phyloP scores from a whole-genome alignment of 495 filamentous ascomycete species.

The Aspergillus nidulans region DNA sequence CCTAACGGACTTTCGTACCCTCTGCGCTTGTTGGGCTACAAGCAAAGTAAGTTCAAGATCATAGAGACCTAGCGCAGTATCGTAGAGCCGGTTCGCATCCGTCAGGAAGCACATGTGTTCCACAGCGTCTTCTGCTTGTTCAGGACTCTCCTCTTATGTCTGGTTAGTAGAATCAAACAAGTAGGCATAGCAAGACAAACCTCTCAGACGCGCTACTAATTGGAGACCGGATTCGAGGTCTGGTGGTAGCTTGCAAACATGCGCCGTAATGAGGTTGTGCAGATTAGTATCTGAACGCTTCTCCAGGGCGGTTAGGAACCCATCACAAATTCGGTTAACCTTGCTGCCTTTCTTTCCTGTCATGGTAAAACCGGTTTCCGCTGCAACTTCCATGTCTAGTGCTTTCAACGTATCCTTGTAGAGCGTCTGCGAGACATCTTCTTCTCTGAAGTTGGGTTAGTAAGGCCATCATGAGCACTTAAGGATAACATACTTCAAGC shows the following conservation, averaged over 20 bases:
- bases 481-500: slow-evolving; percentile 59
- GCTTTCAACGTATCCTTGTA: slow-evolving; percentile 73
- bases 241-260: slow-evolving; percentile 88
- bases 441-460: slow-evolving; percentile 54
- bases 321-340: slow-evolving; percentile 85
- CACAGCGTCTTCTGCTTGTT: slow-evolving; percentile 75
- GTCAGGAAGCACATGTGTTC: slow-evolving; percentile 97
- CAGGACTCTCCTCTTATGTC: slow-evolving; percentile 49
- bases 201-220: slow-evolving; percentile 71
- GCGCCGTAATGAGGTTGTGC: slow-evolving; percentile 89
- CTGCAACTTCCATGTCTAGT: slow-evolving; percentile 18
- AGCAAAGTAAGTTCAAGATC: slow-evolving; percentile 84
- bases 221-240: slow-evolving; percentile 79
- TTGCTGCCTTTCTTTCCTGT: slow-evolving; percentile 48
- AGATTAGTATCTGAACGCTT: slow-evolving; percentile 62
- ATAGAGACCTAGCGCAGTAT: slow-evolving; percentile 85
- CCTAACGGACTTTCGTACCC: slow-evolving; percentile 37
- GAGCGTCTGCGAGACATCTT: slow-evolving; percentile 91
- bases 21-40: slow-evolving; percentile 92
- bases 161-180: slow-evolving; percentile 15
- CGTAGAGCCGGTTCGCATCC: slow-evolving; percentile 89
- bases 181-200: slow-evolving; percentile 26
- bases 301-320: slow-evolving; percentile 65
- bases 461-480: background rate
- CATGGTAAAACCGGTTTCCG: slow-evolving; percentile 5